Conservation (phyloP, 208 protist species). For the Acanthamoeba sp. region DNA sequence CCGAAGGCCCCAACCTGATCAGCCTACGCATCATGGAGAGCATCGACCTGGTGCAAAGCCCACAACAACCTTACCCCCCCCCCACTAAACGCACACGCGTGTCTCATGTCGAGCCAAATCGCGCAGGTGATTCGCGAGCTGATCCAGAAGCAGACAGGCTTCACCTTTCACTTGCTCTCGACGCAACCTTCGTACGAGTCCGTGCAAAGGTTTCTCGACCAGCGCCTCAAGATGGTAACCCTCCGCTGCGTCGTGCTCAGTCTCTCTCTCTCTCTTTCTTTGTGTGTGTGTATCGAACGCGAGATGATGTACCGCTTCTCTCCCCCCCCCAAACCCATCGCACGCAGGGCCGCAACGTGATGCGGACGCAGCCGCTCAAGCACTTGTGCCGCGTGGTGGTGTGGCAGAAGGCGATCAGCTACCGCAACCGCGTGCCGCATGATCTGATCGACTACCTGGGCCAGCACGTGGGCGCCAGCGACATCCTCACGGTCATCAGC, state of each 20-base stretch:
- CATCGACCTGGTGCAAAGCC: background rate
- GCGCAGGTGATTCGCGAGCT: background rate
- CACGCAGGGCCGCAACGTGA: background rate
- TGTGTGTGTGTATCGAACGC: too few species aligned
- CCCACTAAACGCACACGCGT: too few species aligned
- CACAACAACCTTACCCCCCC: background rate
- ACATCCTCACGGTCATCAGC: conserved; percentile 30
- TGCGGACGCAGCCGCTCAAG: conserved; percentile 8
- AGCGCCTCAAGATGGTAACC: background rate
- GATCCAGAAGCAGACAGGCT: background rate
- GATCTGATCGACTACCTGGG: conserved; percentile 26
- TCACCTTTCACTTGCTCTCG: too few species aligned
- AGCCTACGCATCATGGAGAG: background rate
- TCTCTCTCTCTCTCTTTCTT: too few species aligned
- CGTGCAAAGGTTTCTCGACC: background rate
- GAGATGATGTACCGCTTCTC: too few species aligned
- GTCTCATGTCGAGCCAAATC: too few species aligned
- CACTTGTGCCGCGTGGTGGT: background rate
- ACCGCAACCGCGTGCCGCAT: background rate
- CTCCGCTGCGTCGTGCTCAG: too few species aligned
- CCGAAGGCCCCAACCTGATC: background rate
- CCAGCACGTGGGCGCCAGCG: background rate
- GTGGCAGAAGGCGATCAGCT: conserved; percentile 8
- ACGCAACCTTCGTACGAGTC: too few species aligned
- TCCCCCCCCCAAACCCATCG: background rate